Evolutionary conservation across 208 protist species (phyloP), one percentile per base, ranked within the genome.

Genomic region (Strigomonas galati): DNA sequence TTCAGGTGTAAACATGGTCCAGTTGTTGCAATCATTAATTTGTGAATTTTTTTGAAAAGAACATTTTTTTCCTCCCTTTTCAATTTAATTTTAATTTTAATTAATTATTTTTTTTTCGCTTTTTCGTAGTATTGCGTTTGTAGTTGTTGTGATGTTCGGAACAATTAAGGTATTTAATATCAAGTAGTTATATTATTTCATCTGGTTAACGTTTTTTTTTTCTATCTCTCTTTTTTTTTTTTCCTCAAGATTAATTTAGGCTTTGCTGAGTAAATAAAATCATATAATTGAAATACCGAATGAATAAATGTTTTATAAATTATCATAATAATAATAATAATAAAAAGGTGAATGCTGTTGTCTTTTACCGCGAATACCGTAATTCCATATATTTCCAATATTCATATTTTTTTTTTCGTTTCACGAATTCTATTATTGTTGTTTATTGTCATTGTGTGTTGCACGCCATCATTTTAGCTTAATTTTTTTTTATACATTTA

Each of bases 1-100:
- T 95, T 12, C 86, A 91, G 61, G 88, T 82, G 46, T 86, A 82
- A 71, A 23, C 32, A 14, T 35, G 12, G 9, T 32, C 19, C 23
- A 58, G 53, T 35, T 10, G 30, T 35, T 35, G 32, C 21, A 54
- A 54, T 54, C n/a, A 23, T 23, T 26, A n/a, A 12, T 12, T 35
- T 5, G 24, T 37, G 26, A 10, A 60, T 56, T 28, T 56, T 56
- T 56, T 56, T n/a, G n/a, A n/a, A n/a, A n/a, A n/a, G n/a, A n/a
- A n/a, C n/a, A n/a, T n/a, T n/a, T n/a, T n/a, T n/a, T n/a, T n/a
- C n/a, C n/a, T n/a, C n/a, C n/a, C n/a, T n/a, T n/a, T n/a, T n/a
- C n/a, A n/a, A n/a, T n/a, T n/a, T n/a, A n/a, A n/a, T n/a, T n/a
- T n/a, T n/a, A n/a, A 17, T 44, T 14, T 44, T 14, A 44, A 44